phyloP scores from a whole-genome alignment of 2,329 filamentous ascomycete genomes.

The Gnomoniopsis sp. region DNA sequence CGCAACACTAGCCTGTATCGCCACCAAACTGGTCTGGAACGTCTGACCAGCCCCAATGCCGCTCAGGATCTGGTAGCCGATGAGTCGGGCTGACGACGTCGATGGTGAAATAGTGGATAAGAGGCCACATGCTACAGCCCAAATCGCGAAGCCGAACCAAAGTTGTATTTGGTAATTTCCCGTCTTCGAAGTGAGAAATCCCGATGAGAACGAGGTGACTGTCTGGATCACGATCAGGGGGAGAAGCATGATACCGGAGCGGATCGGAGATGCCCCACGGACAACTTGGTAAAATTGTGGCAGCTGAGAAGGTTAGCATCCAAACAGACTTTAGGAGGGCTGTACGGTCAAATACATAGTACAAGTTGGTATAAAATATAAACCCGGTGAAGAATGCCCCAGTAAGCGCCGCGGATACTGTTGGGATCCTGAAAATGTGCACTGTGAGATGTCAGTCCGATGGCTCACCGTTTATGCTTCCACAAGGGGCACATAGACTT shows the following conservation, averaged over 20 bases:
- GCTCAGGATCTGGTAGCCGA: conserved; percentile 16
- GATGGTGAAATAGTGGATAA: conserved; percentile 8
- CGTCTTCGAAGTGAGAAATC: conserved; percentile 13
- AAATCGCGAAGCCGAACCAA: conserved; percentile 12
- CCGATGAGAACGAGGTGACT: conserved; percentile 10
- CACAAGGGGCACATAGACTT: background rate
- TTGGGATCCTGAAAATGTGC: conserved; percentile 16
- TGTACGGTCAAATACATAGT: conserved; percentile 8
- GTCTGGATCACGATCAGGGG: conserved; percentile 18
- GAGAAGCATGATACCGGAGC: conserved; percentile 14
- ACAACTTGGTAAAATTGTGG: conserved; percentile 20
- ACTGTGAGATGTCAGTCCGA: conserved; percentile 7
- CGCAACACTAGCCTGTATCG: conserved; percentile 13
- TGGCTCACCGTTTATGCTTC: background rate
- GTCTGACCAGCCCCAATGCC: conserved; percentile 15
- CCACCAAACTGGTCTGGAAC: conserved; percentile 17
- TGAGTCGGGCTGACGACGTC: conserved; percentile 3
- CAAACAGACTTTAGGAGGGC: background rate
- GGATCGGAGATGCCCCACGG: conserved; percentile 16
- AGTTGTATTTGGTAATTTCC: conserved; percentile 14
- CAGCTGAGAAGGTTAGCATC: background rate
- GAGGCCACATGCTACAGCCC: conserved; percentile 14
- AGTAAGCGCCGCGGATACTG: conserved; percentile 6
- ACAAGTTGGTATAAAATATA: conserved; percentile 18
- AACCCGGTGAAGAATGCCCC: conserved; percentile 19